Percentiles rank a stretch among this genome's conserved stretches.
Conservation (phyloP, 2,329 filamentous ascomycete species). For the Coleophoma eucalyptorum region DNA sequence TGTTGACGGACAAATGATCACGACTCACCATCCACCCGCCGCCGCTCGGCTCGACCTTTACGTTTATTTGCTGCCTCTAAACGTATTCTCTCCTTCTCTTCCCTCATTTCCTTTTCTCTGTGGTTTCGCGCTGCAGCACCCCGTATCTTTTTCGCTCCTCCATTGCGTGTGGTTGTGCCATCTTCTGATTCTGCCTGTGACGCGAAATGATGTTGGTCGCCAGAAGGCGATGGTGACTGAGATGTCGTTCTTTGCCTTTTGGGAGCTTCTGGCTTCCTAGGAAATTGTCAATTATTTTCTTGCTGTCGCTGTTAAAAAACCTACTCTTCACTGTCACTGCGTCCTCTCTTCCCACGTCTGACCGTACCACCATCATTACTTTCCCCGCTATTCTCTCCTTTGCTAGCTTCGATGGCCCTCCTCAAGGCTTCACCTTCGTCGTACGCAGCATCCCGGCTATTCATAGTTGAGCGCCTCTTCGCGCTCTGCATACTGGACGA, state of each 20-base stretch:
- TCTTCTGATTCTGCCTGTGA: constrained; percentile 69
- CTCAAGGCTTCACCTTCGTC: constrained; percentile 90
- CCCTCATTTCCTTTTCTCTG: constrained; percentile 61
- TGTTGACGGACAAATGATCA: constrained; percentile 9
- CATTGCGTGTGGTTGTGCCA: constrained; percentile 48
- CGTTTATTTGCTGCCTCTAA: constrained; percentile 74
- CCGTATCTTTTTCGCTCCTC: constrained; percentile 55
- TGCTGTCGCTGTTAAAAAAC: constrained; percentile 32
- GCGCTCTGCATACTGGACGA: constrained; percentile 35
- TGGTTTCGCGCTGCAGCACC: constrained; percentile 52
- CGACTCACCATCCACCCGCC: constrained; percentile 71
- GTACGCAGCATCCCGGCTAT: constrained; percentile 90
- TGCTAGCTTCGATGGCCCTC: constrained; percentile 92
- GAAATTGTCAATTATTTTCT: constrained; percentile 20
- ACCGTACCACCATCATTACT: constrained; percentile 45
- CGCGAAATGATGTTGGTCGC: constrained; percentile 42
- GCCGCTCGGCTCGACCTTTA: constrained; percentile 76
- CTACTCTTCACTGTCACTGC: constrained; percentile 94
- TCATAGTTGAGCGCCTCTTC: constrained; percentile 94
- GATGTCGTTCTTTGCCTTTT: constrained; percentile 86
- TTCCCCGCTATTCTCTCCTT: constrained; percentile 55
- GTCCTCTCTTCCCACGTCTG: constrained; percentile 73
- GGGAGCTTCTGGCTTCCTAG: constrained; percentile 63
- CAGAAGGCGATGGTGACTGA: constrained; percentile 60
- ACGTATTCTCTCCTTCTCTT: constrained; percentile 71